phyloP scores from a whole-genome alignment of 2,329 filamentous ascomycete species.

The Arthrobotrys musiformis region DNA sequence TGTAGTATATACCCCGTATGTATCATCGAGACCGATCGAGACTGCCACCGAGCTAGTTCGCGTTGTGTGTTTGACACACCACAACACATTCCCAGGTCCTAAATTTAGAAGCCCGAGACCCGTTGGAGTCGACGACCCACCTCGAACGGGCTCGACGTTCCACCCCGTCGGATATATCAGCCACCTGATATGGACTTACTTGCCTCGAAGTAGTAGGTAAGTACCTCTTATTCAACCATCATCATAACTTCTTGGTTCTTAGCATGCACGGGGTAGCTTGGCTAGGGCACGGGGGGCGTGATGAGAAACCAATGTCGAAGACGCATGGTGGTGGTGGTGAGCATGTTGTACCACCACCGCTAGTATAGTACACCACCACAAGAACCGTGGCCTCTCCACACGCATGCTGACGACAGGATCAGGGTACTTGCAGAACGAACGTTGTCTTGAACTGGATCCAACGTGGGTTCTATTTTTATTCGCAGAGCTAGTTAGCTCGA shows the following conservation, averaged over 20 bases:
- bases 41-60: not conserved
- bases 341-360: slow-evolving; percentile 35
- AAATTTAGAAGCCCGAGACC: not conserved
- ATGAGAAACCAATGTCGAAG: not conserved
- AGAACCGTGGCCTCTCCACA: slow-evolving; percentile 1
- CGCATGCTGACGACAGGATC: slow-evolving; percentile 51
- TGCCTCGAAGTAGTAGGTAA: not conserved
- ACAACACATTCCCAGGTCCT: slow-evolving; percentile 2
- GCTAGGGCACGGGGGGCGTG: not conserved
- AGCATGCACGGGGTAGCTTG: no score
- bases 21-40: not conserved
- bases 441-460: slow-evolving; percentile 14
- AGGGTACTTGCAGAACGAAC: slow-evolving; percentile 33
- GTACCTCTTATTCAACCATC: slow-evolving; percentile 3
- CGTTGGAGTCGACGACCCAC: slow-evolving; percentile 15
- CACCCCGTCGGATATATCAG: slow-evolving; percentile 24
- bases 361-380: no score
- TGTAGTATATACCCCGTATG: no score
- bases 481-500: not conserved
- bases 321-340: slow-evolving; percentile 18
- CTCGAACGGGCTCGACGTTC: not conserved
- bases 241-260: not conserved
- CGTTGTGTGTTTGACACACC: slow-evolving; percentile 9
- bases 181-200: not conserved
- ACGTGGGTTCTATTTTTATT: slow-evolving; percentile 55